Conservation (phyloP, 257 asterid species). For the Solanum virginianum region DNA sequence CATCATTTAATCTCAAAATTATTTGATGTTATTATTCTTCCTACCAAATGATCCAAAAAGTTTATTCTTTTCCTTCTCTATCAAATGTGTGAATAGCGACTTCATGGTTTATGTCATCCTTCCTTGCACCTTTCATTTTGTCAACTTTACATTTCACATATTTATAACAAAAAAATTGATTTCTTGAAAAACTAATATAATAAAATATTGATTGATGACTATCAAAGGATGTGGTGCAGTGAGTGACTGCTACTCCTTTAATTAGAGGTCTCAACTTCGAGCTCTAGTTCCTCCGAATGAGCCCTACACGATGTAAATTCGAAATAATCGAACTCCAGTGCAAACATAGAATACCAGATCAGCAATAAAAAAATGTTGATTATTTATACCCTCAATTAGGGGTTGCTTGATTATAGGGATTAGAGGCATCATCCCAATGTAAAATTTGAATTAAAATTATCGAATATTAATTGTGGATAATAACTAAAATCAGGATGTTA, state of each 20-base stretch:
- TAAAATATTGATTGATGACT: too few relatives aligned
- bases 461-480: not conserved
- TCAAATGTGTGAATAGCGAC: not conserved
- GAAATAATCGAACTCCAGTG: too few relatives aligned
- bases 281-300: too few relatives aligned
- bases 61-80: not conserved
- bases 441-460: not conserved
- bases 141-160: not conserved
- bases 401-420: not conserved
- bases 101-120: not conserved
- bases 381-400: not conserved
- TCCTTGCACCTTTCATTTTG: not conserved
- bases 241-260: too few relatives aligned
- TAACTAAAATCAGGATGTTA: not conserved
- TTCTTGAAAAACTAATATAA: too few relatives aligned
- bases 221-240: too few relatives aligned
- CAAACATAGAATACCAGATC: too few relatives aligned
- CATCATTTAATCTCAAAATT: too few relatives aligned
- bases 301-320: too few relatives aligned
- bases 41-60: too few relatives aligned
- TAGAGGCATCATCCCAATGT: not conserved
- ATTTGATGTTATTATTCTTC: too few relatives aligned
- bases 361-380: not conserved
- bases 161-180: not conserved
- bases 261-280: too few relatives aligned